phyloP scores from a whole-genome alignment of 306 rosid species.

The Cucumis hystrix region DNA sequence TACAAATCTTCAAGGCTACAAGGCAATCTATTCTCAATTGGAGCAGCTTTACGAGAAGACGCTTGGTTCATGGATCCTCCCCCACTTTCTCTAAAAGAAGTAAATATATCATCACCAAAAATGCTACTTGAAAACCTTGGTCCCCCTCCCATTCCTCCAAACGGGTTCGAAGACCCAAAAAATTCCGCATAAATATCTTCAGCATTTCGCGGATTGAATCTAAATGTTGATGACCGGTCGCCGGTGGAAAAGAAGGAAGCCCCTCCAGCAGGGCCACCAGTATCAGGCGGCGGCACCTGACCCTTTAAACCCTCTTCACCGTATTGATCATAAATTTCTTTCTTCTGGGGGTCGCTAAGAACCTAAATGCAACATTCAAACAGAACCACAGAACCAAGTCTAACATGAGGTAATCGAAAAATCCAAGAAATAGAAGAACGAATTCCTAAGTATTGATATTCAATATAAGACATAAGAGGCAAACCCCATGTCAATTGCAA shows the following conservation, averaged over 20 bases:
- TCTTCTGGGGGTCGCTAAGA: slow-evolving; percentile 61
- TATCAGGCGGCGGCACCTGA: slow-evolving; percentile 55
- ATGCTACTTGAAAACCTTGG: slow-evolving; percentile 42
- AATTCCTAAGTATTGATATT: background rate
- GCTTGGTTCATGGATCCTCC: slow-evolving; percentile 28
- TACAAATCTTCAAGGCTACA: slow-evolving; percentile 52
- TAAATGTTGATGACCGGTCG: slow-evolving; percentile 44
- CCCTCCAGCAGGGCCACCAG: slow-evolving; percentile 39
- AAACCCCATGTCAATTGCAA: background rate
- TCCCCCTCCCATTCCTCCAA: slow-evolving; percentile 56
- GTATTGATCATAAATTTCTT: slow-evolving; percentile 52
- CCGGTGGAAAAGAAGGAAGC: slow-evolving; percentile 40
- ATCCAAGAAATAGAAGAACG: background rate
- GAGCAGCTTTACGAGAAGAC: slow-evolving; percentile 33
- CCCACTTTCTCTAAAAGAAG: slow-evolving; percentile 30
- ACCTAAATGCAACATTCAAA: slow-evolving; percentile 28
- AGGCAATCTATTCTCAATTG: slow-evolving; percentile 41
- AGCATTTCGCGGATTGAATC: slow-evolving; percentile 51
- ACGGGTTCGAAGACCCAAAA: slow-evolving; percentile 41
- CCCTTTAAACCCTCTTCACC: slow-evolving; percentile 70
- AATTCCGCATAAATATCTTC: slow-evolving; percentile 55
- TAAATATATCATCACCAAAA: slow-evolving; percentile 44
- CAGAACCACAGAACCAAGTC: background rate
- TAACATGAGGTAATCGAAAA: background rate
- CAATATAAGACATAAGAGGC: background rate